A percentile compares a stretch with the other conserved stretches of the same genome.
These are phyloP conservation scores for Debaryomyces robertsiae DNA, from an alignment of 1,139 yeast genomes.

Conservation along the genomic window DNA sequence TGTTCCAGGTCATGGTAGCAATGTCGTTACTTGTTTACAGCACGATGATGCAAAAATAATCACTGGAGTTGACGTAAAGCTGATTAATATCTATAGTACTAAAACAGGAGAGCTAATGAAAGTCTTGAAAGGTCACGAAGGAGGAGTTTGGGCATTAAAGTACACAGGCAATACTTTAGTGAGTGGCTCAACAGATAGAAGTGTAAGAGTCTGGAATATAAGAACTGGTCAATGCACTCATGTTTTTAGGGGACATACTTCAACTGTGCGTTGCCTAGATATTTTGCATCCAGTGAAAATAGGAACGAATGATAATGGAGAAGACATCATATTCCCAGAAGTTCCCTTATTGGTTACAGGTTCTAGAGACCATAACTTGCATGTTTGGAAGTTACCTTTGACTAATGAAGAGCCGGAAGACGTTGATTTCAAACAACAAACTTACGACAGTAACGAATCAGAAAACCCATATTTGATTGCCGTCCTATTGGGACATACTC, in stretches of 20 bases:
- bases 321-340: constrained; percentile 63
- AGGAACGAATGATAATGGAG: constrained; percentile 63
- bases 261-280: constrained; percentile 89
- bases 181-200: constrained; percentile 89
- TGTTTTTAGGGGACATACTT: constrained; percentile 85
- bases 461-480: constrained; percentile 74
- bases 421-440: constrained; percentile 37
- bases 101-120: constrained; percentile 68
- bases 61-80: constrained; percentile 89
- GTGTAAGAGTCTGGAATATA: constrained; percentile 87
- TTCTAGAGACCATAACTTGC: constrained; percentile 84
- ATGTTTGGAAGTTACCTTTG: constrained; percentile 86
- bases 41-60: constrained; percentile 89
- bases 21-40: constrained; percentile 91
- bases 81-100: constrained; percentile 81
- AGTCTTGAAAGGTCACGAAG: constrained; percentile 85
- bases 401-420: constrained; percentile 38
- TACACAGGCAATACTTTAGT: constrained; percentile 82
- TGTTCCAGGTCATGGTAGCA: constrained; percentile 67
- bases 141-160: constrained; percentile 98
- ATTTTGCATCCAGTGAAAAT: constrained; percentile 68
- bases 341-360: constrained; percentile 79
- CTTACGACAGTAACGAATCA: constrained; percentile 37
- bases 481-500: constrained; percentile 82
- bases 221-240: constrained; percentile 77